Base-by-base conservation (phyloP, 2,329 filamentous ascomycete genomes). In the Fusarium beomiforme region DNA sequence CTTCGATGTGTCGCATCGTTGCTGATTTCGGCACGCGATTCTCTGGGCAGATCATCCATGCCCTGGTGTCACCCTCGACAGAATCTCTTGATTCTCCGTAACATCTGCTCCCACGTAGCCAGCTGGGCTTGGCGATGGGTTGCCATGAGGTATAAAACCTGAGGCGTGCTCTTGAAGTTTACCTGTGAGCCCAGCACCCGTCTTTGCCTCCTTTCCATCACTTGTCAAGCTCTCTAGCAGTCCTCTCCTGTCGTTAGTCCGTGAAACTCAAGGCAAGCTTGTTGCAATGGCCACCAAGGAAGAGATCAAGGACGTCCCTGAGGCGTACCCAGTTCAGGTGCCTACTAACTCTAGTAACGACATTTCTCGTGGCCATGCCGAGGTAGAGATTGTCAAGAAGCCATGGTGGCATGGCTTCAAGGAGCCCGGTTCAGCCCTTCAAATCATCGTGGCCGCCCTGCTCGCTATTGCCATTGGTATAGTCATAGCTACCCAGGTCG, bases 401-500 rank as follows among this genome's bases (percentile, higher is more conserved):
- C 75, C 75, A 21, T 81, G 79, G 72, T 81, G 80, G 78, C 73
- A 83, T 64, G 75, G 77, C 6, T 69, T 84, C 53, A 80, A 80
- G 54, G 77, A 80, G 56, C 81, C 82, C 2, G 85, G 84, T 9
- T 85, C 83, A 3, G 84, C 84, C 29, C 72, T 83, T 46, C 86
- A 87, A 70, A 87, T 87, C 67, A 81, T 88, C 70, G 74, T 79
- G 33, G 84, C 85, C 2, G 86, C 86, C 16, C 55, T 82, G 3
- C 37, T 86, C n/a, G 85, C 84, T 34, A 84, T 88, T 33, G 83
- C 76, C 13, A 86, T 88, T 41, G 86, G 85, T 41, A 59, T 88
- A 55, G 78, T 79, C 10, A 81, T 87, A 5, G 82, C 82, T 13
- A 78, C 81, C 0, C 79, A 79, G 8, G 83, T 84, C 12, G 79